Evolutionary conservation across 1,284 basidiomycete species (phyloP), one percentile per base, ranked within the genome.

Genomic region (Trametes sp.): DNA sequence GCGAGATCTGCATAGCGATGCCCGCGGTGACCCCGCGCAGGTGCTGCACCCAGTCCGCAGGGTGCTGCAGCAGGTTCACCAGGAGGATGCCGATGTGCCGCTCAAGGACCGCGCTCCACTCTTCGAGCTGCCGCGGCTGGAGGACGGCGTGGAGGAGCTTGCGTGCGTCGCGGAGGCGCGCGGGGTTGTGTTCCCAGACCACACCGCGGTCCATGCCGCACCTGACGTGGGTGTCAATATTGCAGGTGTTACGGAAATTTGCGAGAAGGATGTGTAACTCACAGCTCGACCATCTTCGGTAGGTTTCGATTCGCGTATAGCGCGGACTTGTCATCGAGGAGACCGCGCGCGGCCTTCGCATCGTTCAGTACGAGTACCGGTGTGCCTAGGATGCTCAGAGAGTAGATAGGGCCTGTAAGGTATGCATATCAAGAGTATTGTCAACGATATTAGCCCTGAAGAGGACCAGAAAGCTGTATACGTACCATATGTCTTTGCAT

Each of bases 241-340:
- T 19, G 14, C 42, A 23, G n/a, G n/a, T n/a, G 13, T 1, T 26
- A 13, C 5, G 8, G 33, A 6, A 4, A 19, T 19, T 24, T 21
- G 42, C 19, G 21, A 14, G 23, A 16, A 29, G 5, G 44, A 23
- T 21, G 4, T 8, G 48, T n/a, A n/a, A n/a, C 59, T 13, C 26
- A 68, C 63, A 68, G 44, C 23, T 65, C 63, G 19, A 66, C 52
- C 31, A 66, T 68, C 59, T 63, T 68, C 7, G 63, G 67, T 7
- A 63, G 42, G 14, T 57, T 62, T 1, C 64, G 38, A 31, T 61
- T 66, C 2, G 61, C 51, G 31, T 68, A 68, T 23, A 59, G 42
- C 4, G 52, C 59, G 4, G 56, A 66, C 46, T 61, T 61, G 42
- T 36, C 45, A 11, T 65, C 62, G n/a, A 68, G 54, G 11, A 66